Evolutionary conservation across 1,284 basidiomycete species (phyloP).

Genomic region (Bjerkandera adusta): DNA sequence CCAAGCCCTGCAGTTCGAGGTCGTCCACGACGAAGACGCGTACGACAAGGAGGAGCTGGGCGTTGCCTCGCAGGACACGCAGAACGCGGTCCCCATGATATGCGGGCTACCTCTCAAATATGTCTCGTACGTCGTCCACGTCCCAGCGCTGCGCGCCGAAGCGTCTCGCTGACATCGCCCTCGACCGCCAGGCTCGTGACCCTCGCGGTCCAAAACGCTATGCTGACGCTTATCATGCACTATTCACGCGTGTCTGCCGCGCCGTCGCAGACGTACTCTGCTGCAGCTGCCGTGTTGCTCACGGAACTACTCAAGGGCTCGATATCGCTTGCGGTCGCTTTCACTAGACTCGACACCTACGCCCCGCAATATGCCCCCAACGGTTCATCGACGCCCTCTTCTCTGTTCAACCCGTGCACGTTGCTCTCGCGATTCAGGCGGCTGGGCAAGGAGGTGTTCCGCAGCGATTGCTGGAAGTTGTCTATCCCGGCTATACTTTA

Average conservation of each 20-base stretch:
- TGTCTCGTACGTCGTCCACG: slow-evolving; percentile 62
- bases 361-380: slow-evolving; percentile 25
- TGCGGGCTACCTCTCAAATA: slow-evolving; percentile 78
- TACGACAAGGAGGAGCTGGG: slow-evolving; percentile 48
- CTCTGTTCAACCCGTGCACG: slow-evolving; percentile 34
- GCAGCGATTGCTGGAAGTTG: slow-evolving; percentile 75
- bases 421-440: slow-evolving; percentile 40
- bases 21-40: slow-evolving; percentile 32
- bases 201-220: slow-evolving; percentile 91
- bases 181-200: slow-evolving; percentile 68
- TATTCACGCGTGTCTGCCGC: slow-evolving; percentile 86
- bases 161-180: slow-evolving; percentile 7
- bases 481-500: slow-evolving; percentile 84
- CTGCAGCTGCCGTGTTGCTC: slow-evolving; percentile 88
- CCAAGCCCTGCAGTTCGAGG: slow-evolving; percentile 25
- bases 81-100: slow-evolving; percentile 47
- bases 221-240: slow-evolving; percentile 91
- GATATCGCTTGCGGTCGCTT: slow-evolving; percentile 79
- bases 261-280: slow-evolving; percentile 79
- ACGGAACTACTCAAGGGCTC: slow-evolving; percentile 91
- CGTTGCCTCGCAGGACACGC: slow-evolving; percentile 31
- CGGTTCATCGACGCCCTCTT: slow-evolving; percentile 18
- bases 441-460: slow-evolving; percentile 52
- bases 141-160: slow-evolving; percentile 9
- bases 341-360: slow-evolving; percentile 30